phyloP scores from a whole-genome alignment of 2,329 filamentous ascomycete genomes.

The Sporothrix euskadiensis region DNA sequence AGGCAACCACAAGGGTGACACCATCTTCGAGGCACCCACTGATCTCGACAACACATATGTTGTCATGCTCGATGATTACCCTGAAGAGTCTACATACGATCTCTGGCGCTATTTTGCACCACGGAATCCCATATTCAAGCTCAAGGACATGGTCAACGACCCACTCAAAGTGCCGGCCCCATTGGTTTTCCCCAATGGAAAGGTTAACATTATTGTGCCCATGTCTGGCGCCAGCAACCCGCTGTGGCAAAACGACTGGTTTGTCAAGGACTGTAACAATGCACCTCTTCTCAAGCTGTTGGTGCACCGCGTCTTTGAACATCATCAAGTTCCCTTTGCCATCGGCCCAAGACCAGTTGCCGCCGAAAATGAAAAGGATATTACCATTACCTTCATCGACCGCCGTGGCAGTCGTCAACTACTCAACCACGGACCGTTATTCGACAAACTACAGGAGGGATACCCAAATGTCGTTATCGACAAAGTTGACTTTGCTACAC shows the following conservation, averaged over 20 bases:
- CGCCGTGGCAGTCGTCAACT: conserved; percentile 40
- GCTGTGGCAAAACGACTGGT: conserved; percentile 46
- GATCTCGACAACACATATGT: conserved; percentile 33
- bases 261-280: conserved; percentile 37
- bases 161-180: conserved; percentile 20
- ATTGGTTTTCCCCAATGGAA: not conserved
- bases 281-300: conserved; percentile 40
- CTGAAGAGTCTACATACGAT: conserved; percentile 41
- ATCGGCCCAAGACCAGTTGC: not conserved
- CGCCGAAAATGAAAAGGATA: conserved; percentile 22
- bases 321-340: conserved; percentile 32
- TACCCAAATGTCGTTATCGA: conserved; percentile 15
- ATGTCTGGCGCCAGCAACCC: conserved; percentile 46
- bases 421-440: conserved; percentile 35
- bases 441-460: conserved; percentile 31
- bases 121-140: conserved; percentile 36
- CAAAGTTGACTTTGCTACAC: conserved; percentile 42
- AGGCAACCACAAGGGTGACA: not conserved
- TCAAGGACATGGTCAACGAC: conserved; percentile 33
- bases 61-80: conserved; percentile 40
- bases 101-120: conserved; percentile 44
- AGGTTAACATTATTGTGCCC: conserved; percentile 43
- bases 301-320: conserved; percentile 38
- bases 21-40: conserved; percentile 21
- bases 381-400: conserved; percentile 42